These are phyloP conservation scores for Claviceps maximensis DNA, from an alignment of 2,329 filamentous ascomycete species.

Conservation along the genomic window DNA sequence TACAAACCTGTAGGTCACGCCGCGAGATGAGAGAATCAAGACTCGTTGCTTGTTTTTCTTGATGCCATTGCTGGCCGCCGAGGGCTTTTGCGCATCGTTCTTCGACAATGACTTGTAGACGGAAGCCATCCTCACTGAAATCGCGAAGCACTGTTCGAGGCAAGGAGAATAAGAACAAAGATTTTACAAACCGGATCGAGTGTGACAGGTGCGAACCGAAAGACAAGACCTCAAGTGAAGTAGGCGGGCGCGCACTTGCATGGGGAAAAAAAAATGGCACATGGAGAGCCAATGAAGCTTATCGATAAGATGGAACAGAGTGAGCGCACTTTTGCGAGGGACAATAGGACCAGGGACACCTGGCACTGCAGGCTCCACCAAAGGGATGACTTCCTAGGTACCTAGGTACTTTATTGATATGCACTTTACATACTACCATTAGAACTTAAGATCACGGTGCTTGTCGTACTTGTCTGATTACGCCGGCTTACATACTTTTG, in stretches of 20 bases:
- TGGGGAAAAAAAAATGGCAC: slow-evolving; percentile 1
- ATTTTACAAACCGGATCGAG: background rate
- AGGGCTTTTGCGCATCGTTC: slow-evolving; percentile 33
- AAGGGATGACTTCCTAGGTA: background rate
- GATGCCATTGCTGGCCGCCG: slow-evolving; percentile 33
- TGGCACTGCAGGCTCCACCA: background rate
- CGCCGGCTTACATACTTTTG: background rate
- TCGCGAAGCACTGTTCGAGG: background rate
- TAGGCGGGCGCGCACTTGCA: background rate
- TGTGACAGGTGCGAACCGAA: background rate
- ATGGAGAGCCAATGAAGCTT: background rate
- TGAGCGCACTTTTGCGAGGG: background rate
- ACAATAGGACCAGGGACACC: background rate
- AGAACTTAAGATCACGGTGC: no score
- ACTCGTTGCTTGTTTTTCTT: slow-evolving; percentile 63
- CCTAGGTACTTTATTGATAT: no score
- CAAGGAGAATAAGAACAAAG: background rate
- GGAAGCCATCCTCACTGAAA: slow-evolving; percentile 39
- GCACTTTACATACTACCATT: no score
- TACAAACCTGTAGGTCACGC: slow-evolving; percentile 70
- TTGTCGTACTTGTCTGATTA: no score
- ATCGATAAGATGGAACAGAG: slow-evolving; percentile 3
- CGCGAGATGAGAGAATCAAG: slow-evolving; percentile 81
- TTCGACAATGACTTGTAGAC: slow-evolving; percentile 67
- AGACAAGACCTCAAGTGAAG: background rate